Percentiles rank a stretch among this genome's conserved stretches.
Conservation (phyloP, 2,329 filamentous ascomycete genomes). For the Xylariaceae sp. region DNA sequence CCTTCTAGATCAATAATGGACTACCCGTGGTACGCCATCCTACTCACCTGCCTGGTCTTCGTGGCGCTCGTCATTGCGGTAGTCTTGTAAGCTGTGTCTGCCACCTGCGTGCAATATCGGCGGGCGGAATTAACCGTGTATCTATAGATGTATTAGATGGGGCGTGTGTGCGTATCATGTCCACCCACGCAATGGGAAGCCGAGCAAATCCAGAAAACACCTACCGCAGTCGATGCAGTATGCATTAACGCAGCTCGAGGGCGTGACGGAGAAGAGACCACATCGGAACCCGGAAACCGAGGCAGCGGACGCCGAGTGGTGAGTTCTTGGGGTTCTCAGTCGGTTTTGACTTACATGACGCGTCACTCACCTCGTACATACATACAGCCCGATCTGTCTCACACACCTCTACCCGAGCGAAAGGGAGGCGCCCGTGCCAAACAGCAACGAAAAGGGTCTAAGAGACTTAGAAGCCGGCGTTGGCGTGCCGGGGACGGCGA, state of each 20-base stretch:
- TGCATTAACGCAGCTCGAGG: slow-evolving; percentile 25
- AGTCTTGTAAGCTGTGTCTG: slow-evolving; percentile 19
- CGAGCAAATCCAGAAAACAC: neutral
- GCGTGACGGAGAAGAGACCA: slow-evolving; percentile 22
- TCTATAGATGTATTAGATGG: slow-evolving; percentile 12
- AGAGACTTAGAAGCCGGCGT: slow-evolving; percentile 21
- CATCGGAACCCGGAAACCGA: slow-evolving; percentile 16
- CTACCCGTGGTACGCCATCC: slow-evolving; percentile 19
- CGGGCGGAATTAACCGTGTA: slow-evolving; percentile 4
- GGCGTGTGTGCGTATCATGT: neutral
- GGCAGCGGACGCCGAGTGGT: slow-evolving; percentile 26
- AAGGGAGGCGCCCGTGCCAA: slow-evolving; percentile 2
- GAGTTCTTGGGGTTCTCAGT: neutral
- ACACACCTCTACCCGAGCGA: slow-evolving; percentile 23
- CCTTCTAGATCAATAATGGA: slow-evolving; percentile 14
- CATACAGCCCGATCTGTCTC: slow-evolving; percentile 34
- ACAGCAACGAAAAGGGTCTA: neutral
- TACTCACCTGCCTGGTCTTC: slow-evolving; percentile 11
- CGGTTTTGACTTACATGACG: neutral
- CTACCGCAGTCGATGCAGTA: slow-evolving; percentile 22
- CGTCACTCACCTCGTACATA: slow-evolving; percentile 5
- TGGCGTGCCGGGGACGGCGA: slow-evolving; percentile 9
- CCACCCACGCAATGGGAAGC: slow-evolving; percentile 2
- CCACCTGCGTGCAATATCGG: neutral
- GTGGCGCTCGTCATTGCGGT: slow-evolving; percentile 12